Evolutionary conservation across 352 stramenopile species (phyloP), one percentile per base, ranked within the genome.

Genomic region (Phytopythium aichiense): DNA sequence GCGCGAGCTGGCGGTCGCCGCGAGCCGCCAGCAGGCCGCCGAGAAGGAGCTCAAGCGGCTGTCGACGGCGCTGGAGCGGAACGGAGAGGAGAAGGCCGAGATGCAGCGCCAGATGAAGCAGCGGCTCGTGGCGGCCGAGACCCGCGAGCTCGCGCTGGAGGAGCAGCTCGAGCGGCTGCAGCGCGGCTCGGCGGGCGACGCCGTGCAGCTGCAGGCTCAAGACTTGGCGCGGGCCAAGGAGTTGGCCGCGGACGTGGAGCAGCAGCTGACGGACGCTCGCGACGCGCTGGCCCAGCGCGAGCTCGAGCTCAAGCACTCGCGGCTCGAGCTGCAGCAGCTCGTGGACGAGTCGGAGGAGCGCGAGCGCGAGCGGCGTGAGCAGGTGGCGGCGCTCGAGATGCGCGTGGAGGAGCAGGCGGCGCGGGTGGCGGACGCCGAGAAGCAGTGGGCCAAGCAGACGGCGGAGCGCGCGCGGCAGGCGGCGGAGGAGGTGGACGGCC

Each of bases 51-150:
- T 76, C 3, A 48, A 60, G 3, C 73, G 56, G 2, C 60, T 82
- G 46, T 56, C 57, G 16, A 65, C 64, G 56, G 60, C 72, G 9
- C 42, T 81, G 23, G 37, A 69, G 22, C 76, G 71, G 30, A 68
- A 72, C 0, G 75, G 76, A 43, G 81, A 89, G 30, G 83, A 88
- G 51, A 60, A 79, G n/a, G 61, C 74, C 35, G 80, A 92, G 54
- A 65, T 92, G 50, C 76, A 73, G 15, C 74, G 77, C 52, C 82
- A 92, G 57, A 79, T 69, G 51, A 77, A 88, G 37, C 77, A 90
- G 64, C 69, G 73, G 25, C 60, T 87, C 61, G 38, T 79, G 30
- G 74, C 74, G 20, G 72, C 59, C 1, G 74, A 85, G 58, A 64
- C 58, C 7, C 77, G 76, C 51, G 71, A 87, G 56, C 60, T 75